phyloP scores from a whole-genome alignment of 2,329 filamentous ascomycete species.

The Monilinia vaccinii-corymbosi region DNA sequence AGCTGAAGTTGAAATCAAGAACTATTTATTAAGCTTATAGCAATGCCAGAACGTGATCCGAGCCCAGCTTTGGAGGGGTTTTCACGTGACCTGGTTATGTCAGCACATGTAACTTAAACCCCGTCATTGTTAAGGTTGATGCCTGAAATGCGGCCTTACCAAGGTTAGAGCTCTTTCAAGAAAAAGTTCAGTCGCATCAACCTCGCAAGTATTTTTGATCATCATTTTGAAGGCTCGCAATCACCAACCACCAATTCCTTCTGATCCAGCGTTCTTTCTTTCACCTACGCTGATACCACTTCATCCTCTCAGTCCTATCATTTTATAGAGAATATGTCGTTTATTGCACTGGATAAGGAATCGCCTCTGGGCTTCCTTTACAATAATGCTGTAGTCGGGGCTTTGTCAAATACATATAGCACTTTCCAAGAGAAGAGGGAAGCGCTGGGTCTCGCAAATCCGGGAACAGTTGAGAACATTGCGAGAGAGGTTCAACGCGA shows the following conservation, averaged over 20 bases:
- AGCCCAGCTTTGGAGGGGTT: neutral
- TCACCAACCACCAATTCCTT: constrained; percentile 4
- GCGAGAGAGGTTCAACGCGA: constrained; percentile 90
- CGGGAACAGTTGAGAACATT: constrained; percentile 84
- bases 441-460: constrained; percentile 82
- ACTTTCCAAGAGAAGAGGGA: constrained; percentile 79
- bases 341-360: constrained; percentile 29
- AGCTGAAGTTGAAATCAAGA: neutral
- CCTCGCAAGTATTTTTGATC: constrained; percentile 6
- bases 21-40: no score
- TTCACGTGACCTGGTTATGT: neutral
- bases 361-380: constrained; percentile 57
- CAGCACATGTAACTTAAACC: neutral
- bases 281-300: neutral
- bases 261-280: constrained; percentile 6
- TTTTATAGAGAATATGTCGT: constrained; percentile 20
- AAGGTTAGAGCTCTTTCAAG: constrained; percentile 11
- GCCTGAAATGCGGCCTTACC: constrained; percentile 2
- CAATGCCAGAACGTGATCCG: neutral
- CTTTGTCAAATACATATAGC: constrained; percentile 67
- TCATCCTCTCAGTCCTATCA: neutral
- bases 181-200: constrained; percentile 13
- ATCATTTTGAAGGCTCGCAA: constrained; percentile 1
- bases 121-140: constrained; percentile 1
- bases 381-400: constrained; percentile 62